phyloP scores from a whole-genome alignment of 2,329 filamentous ascomycete species.

The Apiospora saccharicola region DNA sequence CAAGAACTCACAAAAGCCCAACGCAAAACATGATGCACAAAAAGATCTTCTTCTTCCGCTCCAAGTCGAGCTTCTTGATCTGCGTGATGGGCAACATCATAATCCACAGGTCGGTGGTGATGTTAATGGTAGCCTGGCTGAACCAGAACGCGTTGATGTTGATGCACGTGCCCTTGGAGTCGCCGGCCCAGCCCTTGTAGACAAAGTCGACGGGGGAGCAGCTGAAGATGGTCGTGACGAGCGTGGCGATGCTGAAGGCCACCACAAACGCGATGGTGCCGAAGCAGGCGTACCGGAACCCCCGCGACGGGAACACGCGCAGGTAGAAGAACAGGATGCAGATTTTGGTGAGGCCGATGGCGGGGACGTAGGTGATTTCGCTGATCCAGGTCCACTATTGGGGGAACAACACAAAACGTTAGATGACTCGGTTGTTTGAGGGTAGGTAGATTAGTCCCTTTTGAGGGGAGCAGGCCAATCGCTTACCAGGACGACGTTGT shows the following conservation, averaged over 20 bases:
- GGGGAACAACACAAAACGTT: not conserved
- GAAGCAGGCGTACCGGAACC: not conserved
- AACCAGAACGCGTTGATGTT: slow-evolving; percentile 9
- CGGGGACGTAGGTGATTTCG: slow-evolving; percentile 15
- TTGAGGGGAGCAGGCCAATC: not conserved
- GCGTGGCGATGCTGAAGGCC: not conserved
- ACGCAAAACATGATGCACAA: not conserved
- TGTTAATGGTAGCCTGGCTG: not conserved
- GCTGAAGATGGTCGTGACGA: not conserved
- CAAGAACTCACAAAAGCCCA: not conserved
- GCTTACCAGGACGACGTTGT: not conserved
- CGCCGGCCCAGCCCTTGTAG: not conserved
- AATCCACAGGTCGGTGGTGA: not conserved
- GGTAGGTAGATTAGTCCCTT: no score
- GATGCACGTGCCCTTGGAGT: not conserved
- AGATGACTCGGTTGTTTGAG: not conserved
- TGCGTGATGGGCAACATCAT: not conserved
- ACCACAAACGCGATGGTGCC: slow-evolving; percentile 5
- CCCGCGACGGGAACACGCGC: slow-evolving; percentile 5
- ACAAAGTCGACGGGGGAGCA: not conserved
- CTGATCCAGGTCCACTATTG: slow-evolving; percentile 9
- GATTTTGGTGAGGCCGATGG: slow-evolving; percentile 19
- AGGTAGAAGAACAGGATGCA: slow-evolving; percentile 10
- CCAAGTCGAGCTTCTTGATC: not conserved
- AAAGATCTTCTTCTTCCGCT: slow-evolving; percentile 6